These are phyloP conservation scores for Aureobasidium vineae DNA, from an alignment of 2,329 filamentous ascomycete species.

Conservation along the genomic window DNA sequence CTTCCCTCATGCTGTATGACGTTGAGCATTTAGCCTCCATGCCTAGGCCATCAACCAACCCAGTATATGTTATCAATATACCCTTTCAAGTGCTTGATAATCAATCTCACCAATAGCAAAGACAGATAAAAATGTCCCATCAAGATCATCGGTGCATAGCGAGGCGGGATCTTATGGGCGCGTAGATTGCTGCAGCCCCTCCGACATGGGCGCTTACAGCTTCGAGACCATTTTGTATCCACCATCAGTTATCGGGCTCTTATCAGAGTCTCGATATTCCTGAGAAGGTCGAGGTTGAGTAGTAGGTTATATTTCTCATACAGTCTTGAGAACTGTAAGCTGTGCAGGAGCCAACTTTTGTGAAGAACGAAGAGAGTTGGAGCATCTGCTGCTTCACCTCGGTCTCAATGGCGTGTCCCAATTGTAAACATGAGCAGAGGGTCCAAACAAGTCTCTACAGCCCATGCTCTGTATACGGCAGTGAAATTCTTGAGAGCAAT, in stretches of 20 bases:
- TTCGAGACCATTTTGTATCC: not conserved
- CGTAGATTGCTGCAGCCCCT: constrained; percentile 15
- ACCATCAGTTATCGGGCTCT: no score
- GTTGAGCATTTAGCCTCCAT: not conserved
- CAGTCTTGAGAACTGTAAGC: not conserved
- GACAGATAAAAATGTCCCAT: not conserved
- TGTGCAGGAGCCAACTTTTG: no score
- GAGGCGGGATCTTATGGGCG: constrained; percentile 1
- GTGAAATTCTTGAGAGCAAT: not conserved
- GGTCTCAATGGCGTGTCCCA: not conserved
- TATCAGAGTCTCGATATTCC: not conserved
- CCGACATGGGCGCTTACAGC: constrained; percentile 20
- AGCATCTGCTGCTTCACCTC: not conserved
- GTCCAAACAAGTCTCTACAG: not conserved
- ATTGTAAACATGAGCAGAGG: no score
- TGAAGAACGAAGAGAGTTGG: no score
- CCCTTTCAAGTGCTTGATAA: not conserved
- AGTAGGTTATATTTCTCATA: not conserved
- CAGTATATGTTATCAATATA: not conserved
- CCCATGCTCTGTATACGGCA: not conserved
- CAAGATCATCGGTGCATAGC: not conserved
- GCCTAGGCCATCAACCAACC: not conserved
- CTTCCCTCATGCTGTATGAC: constrained; percentile 8
- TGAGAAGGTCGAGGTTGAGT: not conserved
- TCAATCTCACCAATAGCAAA: not conserved